phyloP scores from a whole-genome alignment of 371 early-diverging fungal genomes.

The Mortierella sp. region DNA sequence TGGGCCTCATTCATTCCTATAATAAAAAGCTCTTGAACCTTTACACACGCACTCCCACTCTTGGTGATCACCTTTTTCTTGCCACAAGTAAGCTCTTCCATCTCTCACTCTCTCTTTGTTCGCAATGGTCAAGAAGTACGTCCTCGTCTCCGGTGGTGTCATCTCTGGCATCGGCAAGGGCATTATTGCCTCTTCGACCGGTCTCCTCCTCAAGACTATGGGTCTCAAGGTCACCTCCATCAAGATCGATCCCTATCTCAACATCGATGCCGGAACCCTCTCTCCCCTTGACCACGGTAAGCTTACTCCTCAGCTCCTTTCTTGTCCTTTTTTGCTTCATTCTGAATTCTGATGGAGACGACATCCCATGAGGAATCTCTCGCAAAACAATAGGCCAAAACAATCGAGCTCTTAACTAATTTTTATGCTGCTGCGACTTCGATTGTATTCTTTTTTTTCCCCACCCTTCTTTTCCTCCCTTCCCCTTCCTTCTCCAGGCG shows the following conservation, averaged over 20 bases:
- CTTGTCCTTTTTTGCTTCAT: not conserved
- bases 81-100: not conserved
- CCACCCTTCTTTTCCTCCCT: not conserved
- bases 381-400: not conserved
- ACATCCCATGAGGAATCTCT: not conserved
- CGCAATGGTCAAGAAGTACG: conserved; percentile 82
- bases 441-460: not conserved
- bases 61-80: not conserved
- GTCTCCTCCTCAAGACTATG: conserved; percentile 92
- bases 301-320: not conserved
- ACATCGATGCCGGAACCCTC: conserved; percentile 98
- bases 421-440: not conserved
- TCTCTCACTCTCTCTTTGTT: not conserved
- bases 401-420: not conserved
- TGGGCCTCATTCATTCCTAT: conserved; percentile 43
- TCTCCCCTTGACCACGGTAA: conserved; percentile 97
- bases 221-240: conserved; percentile 96
- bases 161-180: conserved; percentile 99
- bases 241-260: conserved; percentile 99
- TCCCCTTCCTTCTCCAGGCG: conserved; percentile 70
- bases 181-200: conserved; percentile 98
- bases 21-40: conserved; percentile 18
- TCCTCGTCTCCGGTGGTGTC: conserved; percentile 98
- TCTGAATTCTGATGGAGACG: not conserved
- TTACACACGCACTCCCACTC: not conserved